Base-by-base conservation (phyloP, 176 grass and related monocot genomes). In the Sorghum bicolor region DNA sequence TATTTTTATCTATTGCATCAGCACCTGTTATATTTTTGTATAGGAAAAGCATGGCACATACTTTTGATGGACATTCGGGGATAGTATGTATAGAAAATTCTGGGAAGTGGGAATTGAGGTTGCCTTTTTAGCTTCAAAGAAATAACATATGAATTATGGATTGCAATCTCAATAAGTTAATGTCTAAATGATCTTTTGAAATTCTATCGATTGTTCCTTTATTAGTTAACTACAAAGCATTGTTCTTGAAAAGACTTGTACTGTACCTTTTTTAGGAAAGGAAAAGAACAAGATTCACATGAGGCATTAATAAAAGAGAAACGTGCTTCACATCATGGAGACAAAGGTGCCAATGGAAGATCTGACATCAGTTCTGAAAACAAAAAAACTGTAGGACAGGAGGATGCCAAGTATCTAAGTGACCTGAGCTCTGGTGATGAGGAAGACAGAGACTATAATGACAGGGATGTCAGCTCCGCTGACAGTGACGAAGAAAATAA, bases 381-480 rank as follows among this genome's bases (percentile, higher is more conserved):
- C 20, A 70, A 72, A 30, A 30, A 81, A 79, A 74, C 33, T 79
- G 73, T 36, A 36, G 72, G 41, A 32, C 70, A 66, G 44, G 73
- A 86, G 53, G 87, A 84, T 47, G 65, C 20, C 55, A 73, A 78
- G 12, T 67, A 60, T 71, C 80, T 72, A 68, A 85, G 65, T 72
- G 77, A 43, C 39, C 66, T 74, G 67, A 87, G 72, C 40, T 76
- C 73, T 78, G 84, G 80, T 5, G 81, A 84, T 12, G 77, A 73
- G 52, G 87, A 77, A 66, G 81, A 78, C 65, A 36, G 19, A 70
- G 86, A 92, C 19, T 87, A 91, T 14, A 67, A 13, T 82, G 89
- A 88, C 61, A 85, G 72, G 65, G 81, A 72, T 88, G 77, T 36
- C 16, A 55, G 58, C 47, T 77, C 67, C 8, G 22, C 73, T 26